Base-by-base conservation (phyloP, 768 basidiomycete genomes). In the Kwoniella bestiolae region DNA sequence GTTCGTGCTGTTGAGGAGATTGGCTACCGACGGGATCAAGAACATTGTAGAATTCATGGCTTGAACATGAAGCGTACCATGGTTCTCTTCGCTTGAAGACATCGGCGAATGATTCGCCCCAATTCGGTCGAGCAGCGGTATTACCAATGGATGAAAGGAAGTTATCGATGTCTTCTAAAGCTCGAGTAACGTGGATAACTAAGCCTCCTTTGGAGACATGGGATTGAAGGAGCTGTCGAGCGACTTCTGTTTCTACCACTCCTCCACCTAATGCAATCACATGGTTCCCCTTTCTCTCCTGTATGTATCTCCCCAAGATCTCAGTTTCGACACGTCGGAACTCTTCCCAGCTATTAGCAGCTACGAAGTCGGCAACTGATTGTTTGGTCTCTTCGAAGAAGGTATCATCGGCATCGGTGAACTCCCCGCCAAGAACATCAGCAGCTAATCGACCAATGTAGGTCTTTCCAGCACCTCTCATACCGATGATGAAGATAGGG, bases 391-490 rank as follows among this genome's bases (percentile, higher is more conserved):
- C 85, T 45, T 84, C 83, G 67, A 86, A 87, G 76, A 98, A 92
- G 76, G 86, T 87, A 8, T 82, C 83, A 73, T 99, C 96, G 41
- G 94, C 94, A 71, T 99, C 96, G 72, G 94, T 81, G 73, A 89
- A 85, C 0, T 86, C 84, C 85, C 92, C 90, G 1, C 86, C 86
- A 12, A 97, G 85, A 1, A 88, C 83, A 7, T 84, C 79, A 0
- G 91, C 89, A 16, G 91, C 94, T 32, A 94, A 83, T 59, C 85
- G 83, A 16, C 94, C 92, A 64, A 97, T 86, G 81, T 88, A 89
- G 1, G 91, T 92, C 83, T 99, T 98, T 31, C 96, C 96, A 0
- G 92, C 90, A 11, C 96, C 96, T 18, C 95, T 90, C 96, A 99
- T 98, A 28, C 96, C 94, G 67, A 93, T 88, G 66, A 96, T 82